Base-by-base conservation (phyloP, 169 alveolate genomes). In the Plasmodium gaboni region DNA sequence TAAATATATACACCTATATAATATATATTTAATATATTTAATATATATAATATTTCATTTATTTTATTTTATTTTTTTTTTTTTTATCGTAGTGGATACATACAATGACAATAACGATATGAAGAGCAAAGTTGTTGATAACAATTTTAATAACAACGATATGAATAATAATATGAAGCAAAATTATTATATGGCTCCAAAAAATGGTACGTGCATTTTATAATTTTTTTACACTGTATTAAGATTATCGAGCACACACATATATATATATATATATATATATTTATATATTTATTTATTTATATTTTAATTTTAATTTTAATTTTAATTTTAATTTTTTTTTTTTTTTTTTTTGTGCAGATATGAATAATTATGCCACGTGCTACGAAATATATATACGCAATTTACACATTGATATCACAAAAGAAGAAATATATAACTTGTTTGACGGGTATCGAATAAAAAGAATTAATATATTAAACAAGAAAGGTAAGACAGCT, bases 401-500 rank as follows among this genome's bases (percentile, higher is more conserved):
- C 1, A 80, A 80, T 57, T 7, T 80, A 7, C 83, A 67, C 51
- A 38, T 67, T n/a, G 80, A 80, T 57, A 55, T 80, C 15, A 80
- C 90, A 7, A 80, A 80, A 50, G 80, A 80, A 28, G 90, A 80
- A 38, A 59, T 80, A 19, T 80, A 80, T 50, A 80, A 48, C 3
- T 15, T 80, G 71, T 80, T 80, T 28, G 80, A 80, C 22, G 90
- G 90, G 2, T 80, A 80, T n/a, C 90, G 80, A 26, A 80, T 80
- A 68, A 80, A 32, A n/a, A 80, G 80, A 59, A 71, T 80, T 7
- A 80, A 67, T 28, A 67, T 80, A 10, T 80, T 80, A 50, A 80
- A 80, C 76, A 80, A 48, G 44, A 80, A 80, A 12, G 90, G 80
- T 0, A 80, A 80, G 51, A 80, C 80, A 1, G 78, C 90, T 10